phyloP scores from a whole-genome alignment of 2,329 filamentous ascomycete genomes.

The Atkinsonella texensis region DNA sequence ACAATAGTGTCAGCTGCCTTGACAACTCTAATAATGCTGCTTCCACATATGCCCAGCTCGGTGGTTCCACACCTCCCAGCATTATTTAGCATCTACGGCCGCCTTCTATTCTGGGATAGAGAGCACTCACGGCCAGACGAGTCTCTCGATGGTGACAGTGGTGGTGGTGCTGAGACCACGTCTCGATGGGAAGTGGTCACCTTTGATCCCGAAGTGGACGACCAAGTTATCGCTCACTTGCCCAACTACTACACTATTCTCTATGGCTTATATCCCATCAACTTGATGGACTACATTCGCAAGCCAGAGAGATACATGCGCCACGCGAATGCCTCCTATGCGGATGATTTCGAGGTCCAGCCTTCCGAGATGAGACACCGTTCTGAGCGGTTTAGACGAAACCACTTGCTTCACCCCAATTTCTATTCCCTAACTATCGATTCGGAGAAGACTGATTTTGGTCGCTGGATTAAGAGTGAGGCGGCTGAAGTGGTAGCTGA shows the following conservation, averaged over 20 bases:
- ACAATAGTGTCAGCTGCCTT: conserved; percentile 65
- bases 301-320: conserved; percentile 71
- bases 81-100: conserved; percentile 71
- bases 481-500: conserved; percentile 69
- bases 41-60: conserved; percentile 68
- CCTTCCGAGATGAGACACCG: conserved; percentile 64
- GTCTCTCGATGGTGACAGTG: conserved; percentile 13
- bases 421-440: conserved; percentile 72
- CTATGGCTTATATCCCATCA: conserved; percentile 74
- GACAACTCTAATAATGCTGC: conserved; percentile 65
- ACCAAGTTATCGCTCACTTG: conserved; percentile 52
- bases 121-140: conserved; percentile 31
- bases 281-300: conserved; percentile 76
- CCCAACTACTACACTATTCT: conserved; percentile 69
- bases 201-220: conserved; percentile 50
- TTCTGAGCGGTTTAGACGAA: conserved; percentile 61
- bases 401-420: conserved; percentile 70
- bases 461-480: conserved; percentile 69
- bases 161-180: conserved; percentile 26
- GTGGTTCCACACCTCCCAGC: conserved; percentile 56
- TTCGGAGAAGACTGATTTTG: conserved; percentile 64
- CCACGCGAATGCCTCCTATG: conserved; percentile 55
- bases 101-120: conserved; percentile 67
- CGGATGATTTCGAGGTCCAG: conserved; percentile 66
- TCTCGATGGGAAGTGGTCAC: conserved; percentile 51